phyloP scores from a whole-genome alignment of 176 grass and related monocot species.

The Hordeum vulgare region MorexV3_pseudomolecules_assembly NC_058519.1:229339213-229339712 shows the following conservation, averaged over 20 bases:
- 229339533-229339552: conserved; percentile 82
- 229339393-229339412: neutral
- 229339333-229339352: neutral
- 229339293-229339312: neutral
- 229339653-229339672: conserved; percentile 21
- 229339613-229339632: conserved; percentile 83
- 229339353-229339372: neutral
- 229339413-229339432: neutral
- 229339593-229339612: conserved; percentile 80
- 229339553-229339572: conserved; percentile 81
- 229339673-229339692: neutral
- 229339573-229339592: conserved; percentile 70
- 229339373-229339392: neutral
- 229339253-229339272: neutral
- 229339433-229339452: neutral
- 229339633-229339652: conserved; percentile 93
- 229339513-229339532: conserved; percentile 66
- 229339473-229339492: neutral
- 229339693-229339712: neutral
- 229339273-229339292: neutral
- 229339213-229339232: neutral
- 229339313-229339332: neutral
- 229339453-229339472: neutral
- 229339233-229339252: neutral
- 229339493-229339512: conserved; percentile 90